A percentile compares a stretch with the other conserved stretches of the same genome.
phyloP scores from a whole-genome alignment of 345 rosid genomes.

The Litchi chinensis region DNA sequence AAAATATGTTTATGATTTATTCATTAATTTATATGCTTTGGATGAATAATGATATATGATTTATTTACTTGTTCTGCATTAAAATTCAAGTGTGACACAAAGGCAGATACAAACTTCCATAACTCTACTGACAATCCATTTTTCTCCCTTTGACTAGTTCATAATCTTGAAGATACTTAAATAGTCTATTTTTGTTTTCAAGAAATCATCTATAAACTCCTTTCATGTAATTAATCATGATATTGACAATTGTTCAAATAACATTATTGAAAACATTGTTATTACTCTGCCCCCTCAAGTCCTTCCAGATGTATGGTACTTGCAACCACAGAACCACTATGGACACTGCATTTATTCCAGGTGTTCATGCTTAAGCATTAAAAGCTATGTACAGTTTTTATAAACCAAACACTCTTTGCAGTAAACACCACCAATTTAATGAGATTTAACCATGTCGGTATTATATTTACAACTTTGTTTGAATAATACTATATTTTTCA shows the following conservation, averaged over 20 bases:
- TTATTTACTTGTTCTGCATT: not conserved
- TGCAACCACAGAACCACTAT: too few relatives aligned
- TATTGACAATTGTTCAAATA: not conserved
- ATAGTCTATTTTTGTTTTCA: not conserved
- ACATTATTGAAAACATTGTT: too few relatives aligned
- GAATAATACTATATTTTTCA: too few relatives aligned
- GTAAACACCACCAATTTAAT: too few relatives aligned
- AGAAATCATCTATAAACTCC: not conserved
- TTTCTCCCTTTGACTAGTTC: not conserved
- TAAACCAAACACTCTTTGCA: too few relatives aligned
- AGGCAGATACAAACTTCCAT: not conserved
- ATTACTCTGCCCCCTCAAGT: too few relatives aligned
- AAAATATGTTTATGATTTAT: not conserved
- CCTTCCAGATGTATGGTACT: too few relatives aligned
- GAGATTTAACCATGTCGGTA: too few relatives aligned
- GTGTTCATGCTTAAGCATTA: too few relatives aligned
- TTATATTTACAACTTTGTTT: too few relatives aligned
- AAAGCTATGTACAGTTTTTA: too few relatives aligned
- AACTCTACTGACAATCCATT: not conserved
- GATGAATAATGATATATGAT: not conserved
- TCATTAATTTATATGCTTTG: conserved; percentile 5
- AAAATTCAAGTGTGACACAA: not conserved
- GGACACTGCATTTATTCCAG: too few relatives aligned
- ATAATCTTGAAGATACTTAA: not conserved
- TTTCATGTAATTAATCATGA: not conserved